These are phyloP conservation scores for Debaryomyces nepalensis DNA, from an alignment of 1,139 yeast genomes.

Conservation along the genomic window DNA sequence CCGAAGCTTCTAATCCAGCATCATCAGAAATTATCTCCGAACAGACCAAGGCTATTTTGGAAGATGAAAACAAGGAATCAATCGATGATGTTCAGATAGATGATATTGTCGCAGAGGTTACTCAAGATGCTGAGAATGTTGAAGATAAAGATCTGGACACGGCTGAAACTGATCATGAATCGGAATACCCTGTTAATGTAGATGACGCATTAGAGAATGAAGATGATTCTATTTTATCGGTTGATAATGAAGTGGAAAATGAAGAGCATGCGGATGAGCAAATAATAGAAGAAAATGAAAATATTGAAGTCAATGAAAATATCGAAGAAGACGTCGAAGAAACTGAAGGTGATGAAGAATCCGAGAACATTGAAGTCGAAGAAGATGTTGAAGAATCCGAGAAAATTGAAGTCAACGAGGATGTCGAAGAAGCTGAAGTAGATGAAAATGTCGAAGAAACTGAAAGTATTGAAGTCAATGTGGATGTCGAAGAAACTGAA, in stretches of 20 bases:
- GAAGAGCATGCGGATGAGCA: conserved; percentile 12
- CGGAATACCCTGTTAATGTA: too few relatives aligned
- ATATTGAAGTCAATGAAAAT: conserved; percentile 2
- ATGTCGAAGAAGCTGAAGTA: background rate
- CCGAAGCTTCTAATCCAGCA: too few relatives aligned
- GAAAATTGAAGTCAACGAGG: conserved; percentile 4
- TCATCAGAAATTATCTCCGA: too few relatives aligned
- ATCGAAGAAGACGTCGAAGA: background rate
- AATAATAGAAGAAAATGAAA: conserved; percentile 10
- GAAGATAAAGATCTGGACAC: conserved; percentile 9
- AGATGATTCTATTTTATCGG: conserved; percentile 13
- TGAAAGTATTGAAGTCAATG: conserved; percentile 10
- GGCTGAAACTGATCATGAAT: conserved; percentile 7
- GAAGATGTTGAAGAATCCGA: conserved; percentile 13
- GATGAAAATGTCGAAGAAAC: conserved; percentile 13
- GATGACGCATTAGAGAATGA: conserved; percentile 11
- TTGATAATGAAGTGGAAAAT: conserved; percentile 12
- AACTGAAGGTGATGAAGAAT: conserved; percentile 9
- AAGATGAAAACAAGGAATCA: conserved; percentile 10
- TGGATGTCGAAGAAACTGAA: background rate
- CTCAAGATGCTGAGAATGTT: too few relatives aligned
- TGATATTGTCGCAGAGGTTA: too few relatives aligned
- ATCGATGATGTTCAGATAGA: too few relatives aligned
- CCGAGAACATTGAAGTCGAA: conserved; percentile 6
- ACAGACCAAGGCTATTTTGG: conserved; percentile 9